These are phyloP conservation scores for Pichia californica DNA, from an alignment of 805 yeast genomes.

Conservation along the genomic window DNA sequence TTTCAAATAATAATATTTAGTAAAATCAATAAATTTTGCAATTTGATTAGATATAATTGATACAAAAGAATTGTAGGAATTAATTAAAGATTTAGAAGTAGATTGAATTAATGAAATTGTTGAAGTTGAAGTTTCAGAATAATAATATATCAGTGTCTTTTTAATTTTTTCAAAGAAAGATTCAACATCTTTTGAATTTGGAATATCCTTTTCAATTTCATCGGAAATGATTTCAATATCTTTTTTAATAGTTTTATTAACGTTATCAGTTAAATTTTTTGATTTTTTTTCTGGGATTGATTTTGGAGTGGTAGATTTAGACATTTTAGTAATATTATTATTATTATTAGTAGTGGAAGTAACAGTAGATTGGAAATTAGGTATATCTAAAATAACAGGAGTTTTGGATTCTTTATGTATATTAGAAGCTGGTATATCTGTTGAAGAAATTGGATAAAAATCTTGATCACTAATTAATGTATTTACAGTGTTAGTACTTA, in stretches of 20 bases:
- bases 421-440: background rate
- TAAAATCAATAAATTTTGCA: background rate
- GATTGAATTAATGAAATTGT: background rate
- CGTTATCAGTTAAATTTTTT: background rate
- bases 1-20: background rate
- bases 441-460: background rate
- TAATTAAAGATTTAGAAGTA: background rate
- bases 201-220: background rate
- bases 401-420: background rate
- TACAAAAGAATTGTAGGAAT: background rate
- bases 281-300: background rate
- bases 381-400: conserved; percentile 5
- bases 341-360: background rate
- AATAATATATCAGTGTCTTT: background rate
- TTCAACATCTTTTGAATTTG: background rate
- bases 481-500: conserved; percentile 1
- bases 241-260: background rate
- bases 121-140: background rate
- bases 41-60: background rate
- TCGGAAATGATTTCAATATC: background rate
- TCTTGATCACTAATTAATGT: background rate
- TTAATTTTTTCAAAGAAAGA: conserved; percentile 2
- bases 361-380: background rate
- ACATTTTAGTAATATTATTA: background rate
- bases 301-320: too few relatives aligned